These are phyloP conservation scores for Leptodontidium sp. DNA, from an alignment of 2,329 filamentous ascomycete genomes.

Conservation along the genomic window DNA sequence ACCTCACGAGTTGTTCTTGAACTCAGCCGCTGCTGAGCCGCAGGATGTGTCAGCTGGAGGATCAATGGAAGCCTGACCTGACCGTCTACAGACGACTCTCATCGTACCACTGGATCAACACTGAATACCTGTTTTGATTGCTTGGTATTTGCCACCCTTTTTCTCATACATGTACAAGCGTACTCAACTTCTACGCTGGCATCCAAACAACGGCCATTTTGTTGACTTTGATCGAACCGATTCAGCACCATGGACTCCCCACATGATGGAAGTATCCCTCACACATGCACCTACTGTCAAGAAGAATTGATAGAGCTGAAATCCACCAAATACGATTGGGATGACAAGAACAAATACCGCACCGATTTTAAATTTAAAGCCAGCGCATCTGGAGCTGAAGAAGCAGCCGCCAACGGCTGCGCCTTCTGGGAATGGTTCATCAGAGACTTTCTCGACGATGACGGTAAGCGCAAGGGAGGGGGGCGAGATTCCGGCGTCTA, in stretches of 20 bases:
- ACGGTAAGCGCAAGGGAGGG: background rate
- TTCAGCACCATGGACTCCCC: background rate
- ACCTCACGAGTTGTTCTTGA: too few relatives aligned
- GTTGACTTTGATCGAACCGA: too few relatives aligned
- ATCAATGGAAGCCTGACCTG: too few relatives aligned
- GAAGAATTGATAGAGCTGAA: slow-evolving; percentile 6
- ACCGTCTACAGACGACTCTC: too few relatives aligned
- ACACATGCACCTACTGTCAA: slow-evolving; percentile 3
- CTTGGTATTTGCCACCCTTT: too few relatives aligned
- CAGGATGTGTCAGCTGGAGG: too few relatives aligned
- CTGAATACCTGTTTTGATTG: too few relatives aligned
- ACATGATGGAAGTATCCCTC: slow-evolving; percentile 2
- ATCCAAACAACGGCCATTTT: too few relatives aligned
- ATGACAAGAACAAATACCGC: background rate
- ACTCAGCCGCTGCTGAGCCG: too few relatives aligned
- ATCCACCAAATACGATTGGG: background rate
- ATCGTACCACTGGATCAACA: too few relatives aligned
- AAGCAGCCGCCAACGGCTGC: slow-evolving; percentile 8
- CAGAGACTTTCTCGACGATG: background rate
- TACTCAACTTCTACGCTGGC: too few relatives aligned
- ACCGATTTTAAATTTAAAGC: background rate
- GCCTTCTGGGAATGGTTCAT: background rate
- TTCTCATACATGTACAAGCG: too few relatives aligned
- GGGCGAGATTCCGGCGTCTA: background rate
- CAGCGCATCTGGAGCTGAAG: background rate